Evolutionary conservation across 2,329 filamentous ascomycete genomes (phyloP), one percentile per base, ranked within the genome.

Genomic region (Hymenoscyphus linearis): DNA sequence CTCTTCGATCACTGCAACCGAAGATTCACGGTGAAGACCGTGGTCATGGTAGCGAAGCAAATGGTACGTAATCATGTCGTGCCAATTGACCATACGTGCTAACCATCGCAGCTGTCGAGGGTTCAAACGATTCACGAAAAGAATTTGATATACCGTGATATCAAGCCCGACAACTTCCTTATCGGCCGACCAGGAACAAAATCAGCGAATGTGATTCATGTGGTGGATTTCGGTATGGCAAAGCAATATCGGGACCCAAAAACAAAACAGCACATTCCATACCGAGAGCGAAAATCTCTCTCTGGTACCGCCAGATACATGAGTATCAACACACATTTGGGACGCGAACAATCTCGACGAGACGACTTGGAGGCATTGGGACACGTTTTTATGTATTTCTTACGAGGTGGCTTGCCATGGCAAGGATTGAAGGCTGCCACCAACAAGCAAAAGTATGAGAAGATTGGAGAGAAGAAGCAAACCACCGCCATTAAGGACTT

Each of bases 381-480:
- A 22, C 87, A 90, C 72, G 86, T 90, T 47, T 89, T 89, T 74
- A 85, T 90, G 80, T 90, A 90, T 75, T 89, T 90, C 75, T 75
- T 89, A 52, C 81, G 86, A n/a, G 87, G 87, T 54, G 85, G 85
- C 7, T 79, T 89, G 59, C 86, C 87, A 37, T 90, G 87, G 86
- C 86, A 90, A 73, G 86, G 86, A 10, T 78, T 90, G 65, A 89
- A 89, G 78, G 86, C 86, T 74, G 86, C 85, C 34, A 89, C 86
- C 54, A 89, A 89, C 76, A 88, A 99, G 85, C 95, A 99, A 75
- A 99, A 99, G 80, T 99, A 99, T 75, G 95, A 99, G 79, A 98
- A 98, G 84, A 99, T 99, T 77, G 95, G 95, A 53, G 93, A 99
- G 82, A 98, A 99, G 88, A 99, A 99, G 82, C 95, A 98, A 80